Percentiles rank a stretch among this genome's conserved stretches.
These are phyloP conservation scores for Cucurbita pepo DNA, from an alignment of 306 rosid species.

Conservation along the genomic window DNA sequence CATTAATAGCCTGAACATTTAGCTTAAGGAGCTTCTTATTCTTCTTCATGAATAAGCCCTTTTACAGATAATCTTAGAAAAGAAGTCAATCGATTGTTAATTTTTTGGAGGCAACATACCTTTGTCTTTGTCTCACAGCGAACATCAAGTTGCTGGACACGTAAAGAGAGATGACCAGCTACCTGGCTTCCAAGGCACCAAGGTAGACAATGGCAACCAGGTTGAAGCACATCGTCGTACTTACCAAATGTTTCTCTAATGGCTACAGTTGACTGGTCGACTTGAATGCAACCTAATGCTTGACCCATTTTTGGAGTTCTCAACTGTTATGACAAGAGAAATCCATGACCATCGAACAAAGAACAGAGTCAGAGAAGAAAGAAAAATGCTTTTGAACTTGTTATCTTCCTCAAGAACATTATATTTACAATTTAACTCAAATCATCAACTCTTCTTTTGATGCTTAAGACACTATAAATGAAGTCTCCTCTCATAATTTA, in stretches of 20 bases:
- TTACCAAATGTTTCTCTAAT: slow-evolving; percentile 43
- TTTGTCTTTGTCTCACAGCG: slow-evolving; percentile 48
- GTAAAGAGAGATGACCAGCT: slow-evolving; percentile 39
- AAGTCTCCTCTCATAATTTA: not conserved
- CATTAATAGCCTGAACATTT: not conserved
- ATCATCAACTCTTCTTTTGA: not conserved
- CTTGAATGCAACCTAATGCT: slow-evolving; percentile 33
- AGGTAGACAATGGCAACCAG: slow-evolving; percentile 46
- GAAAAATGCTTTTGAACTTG: not conserved
- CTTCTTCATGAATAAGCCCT: not conserved
- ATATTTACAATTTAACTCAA: not conserved
- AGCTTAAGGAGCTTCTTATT: not conserved
- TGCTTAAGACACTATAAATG: not conserved
- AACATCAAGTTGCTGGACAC: slow-evolving; percentile 49
- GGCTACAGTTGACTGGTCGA: slow-evolving; percentile 39
- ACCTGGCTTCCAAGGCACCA: slow-evolving; percentile 29
- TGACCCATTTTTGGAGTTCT: slow-evolving; percentile 32
- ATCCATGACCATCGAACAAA: not conserved
- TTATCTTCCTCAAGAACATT: not conserved
- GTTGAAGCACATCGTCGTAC: slow-evolving; percentile 33
- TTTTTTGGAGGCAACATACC: slow-evolving; percentile 12
- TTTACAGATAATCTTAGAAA: not conserved
- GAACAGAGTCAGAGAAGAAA: not conserved
- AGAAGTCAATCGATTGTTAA: not conserved
- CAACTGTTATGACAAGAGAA: not conserved